Evolutionary conservation across 176 grass and related monocot species (phyloP), one percentile per base, ranked within the genome.

Genomic region (Puccinellia tenuiflora): DNA sequence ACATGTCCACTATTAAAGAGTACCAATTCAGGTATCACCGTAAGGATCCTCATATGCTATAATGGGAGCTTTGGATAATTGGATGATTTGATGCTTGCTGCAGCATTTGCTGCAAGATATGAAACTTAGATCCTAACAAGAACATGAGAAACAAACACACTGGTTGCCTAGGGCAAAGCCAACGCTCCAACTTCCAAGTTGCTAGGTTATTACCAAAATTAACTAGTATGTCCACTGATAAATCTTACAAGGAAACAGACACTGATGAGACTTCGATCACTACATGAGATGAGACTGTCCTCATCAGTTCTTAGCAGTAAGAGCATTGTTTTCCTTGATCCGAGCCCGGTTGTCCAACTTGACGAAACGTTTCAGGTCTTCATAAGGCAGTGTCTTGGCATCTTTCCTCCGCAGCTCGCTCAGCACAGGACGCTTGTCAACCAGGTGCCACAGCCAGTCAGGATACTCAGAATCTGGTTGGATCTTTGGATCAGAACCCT

Each of bases 331-430:
- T 50, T 95, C 92, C 91, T 98, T 95, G 74, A 98, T 93, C 25
- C 92, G 63, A 56, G 95, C 35, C 62, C 90, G 95, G 46, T 98
- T 95, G 55, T 95, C 88, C 50, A 98, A 74, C 90, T 98, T 98
- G 39, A 98, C 88, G 3, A 91, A 91, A 54, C 92, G 88, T 50
- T 93, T 98, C 45, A 95, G 79, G 78, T 95, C 92, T 78, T 91
- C 92, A 25, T 91, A 98, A 59, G 92, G 51, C 54, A 93, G 88
- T 20, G 82, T 82, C 80, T 98, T 88, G 59, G 90, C 18, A 26
- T 98, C 92, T 81, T 94, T 95, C 80, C 95, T 93, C 39, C 90
- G 77, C 14, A 91, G 82, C 69, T 98, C 95, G 79, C 90, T 98
- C 37, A 98, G 78, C 28, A 88, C 82, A 29, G 90, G 92, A 22